These are phyloP conservation scores for Trametes versicolor DNA, from an alignment of 1,284 basidiomycete genomes.

Conservation along the genomic window DNA sequence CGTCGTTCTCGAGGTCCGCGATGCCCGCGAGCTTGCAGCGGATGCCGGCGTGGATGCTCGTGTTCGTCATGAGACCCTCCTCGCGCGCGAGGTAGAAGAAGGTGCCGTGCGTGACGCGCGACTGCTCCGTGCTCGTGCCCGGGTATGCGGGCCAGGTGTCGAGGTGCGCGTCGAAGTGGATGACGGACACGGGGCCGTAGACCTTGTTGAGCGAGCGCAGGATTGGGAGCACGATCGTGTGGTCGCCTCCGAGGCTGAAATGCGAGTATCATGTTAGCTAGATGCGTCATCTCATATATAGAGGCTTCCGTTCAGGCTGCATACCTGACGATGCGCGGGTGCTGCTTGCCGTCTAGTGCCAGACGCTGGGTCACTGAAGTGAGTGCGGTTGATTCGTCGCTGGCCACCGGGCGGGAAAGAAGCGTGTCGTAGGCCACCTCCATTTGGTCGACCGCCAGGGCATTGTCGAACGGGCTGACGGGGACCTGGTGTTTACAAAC, in stretches of 20 bases:
- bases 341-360: constrained; percentile 63
- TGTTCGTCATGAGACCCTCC: constrained; percentile 77
- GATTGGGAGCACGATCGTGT: constrained; percentile 83
- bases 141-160: constrained; percentile 71
- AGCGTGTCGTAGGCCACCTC: constrained; percentile 80
- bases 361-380: constrained; percentile 38
- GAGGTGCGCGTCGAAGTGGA: constrained; percentile 85
- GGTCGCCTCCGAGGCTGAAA: constrained; percentile 79
- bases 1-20: constrained; percentile 70
- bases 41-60: constrained; percentile 82
- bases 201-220: constrained; percentile 75
- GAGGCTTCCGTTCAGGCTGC: constrained; percentile 6
- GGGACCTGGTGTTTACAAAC: constrained; percentile 64
- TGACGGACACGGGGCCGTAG: constrained; percentile 81
- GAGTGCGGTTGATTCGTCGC: constrained; percentile 29
- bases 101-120: constrained; percentile 78
- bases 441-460: constrained; percentile 81
- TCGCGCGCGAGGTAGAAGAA: constrained; percentile 80
- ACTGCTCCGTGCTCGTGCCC: constrained; percentile 64
- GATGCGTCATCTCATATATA: too few relatives aligned
- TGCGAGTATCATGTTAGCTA: background rate
- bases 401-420: constrained; percentile 61
- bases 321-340: constrained; percentile 76
- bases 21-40: constrained; percentile 74
- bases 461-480: constrained; percentile 76